Conservation (phyloP, 441 rosid species). For the Capsella rubella region DNA sequence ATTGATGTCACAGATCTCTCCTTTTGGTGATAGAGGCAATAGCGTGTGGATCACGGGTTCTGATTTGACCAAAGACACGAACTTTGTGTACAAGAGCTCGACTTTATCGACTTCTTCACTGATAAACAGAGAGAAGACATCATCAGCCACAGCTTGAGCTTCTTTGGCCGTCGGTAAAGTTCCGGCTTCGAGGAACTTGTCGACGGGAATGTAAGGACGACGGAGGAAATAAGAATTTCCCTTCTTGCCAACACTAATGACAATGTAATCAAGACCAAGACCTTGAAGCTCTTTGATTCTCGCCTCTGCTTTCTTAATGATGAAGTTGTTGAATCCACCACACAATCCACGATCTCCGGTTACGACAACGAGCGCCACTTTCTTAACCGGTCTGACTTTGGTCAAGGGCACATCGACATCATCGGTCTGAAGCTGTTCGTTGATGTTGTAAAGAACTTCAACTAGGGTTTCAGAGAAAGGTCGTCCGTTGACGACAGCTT, state of each 20-base stretch:
- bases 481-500: conserved; percentile 87
- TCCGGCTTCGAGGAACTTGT: conserved; percentile 65
- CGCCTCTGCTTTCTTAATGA: conserved; percentile 75
- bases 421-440: conserved; percentile 82
- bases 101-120: conserved; percentile 94
- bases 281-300: conserved; percentile 73
- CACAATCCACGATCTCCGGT: conserved; percentile 94
- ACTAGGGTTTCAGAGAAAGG: conserved; percentile 92
- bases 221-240: conserved; percentile 80
- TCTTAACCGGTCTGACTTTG: conserved; percentile 83
- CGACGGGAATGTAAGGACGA: conserved; percentile 79
- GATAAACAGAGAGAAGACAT: conserved; percentile 86
- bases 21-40: conserved; percentile 87
- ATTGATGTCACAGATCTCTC: conserved; percentile 84
- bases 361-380: conserved; percentile 83
- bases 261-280: conserved; percentile 71
- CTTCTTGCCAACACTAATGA: conserved; percentile 92
- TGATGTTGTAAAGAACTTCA: conserved; percentile 86
- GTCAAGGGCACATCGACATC: conserved; percentile 86
- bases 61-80: conserved; percentile 85
- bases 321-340: conserved; percentile 73
- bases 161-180: conserved; percentile 85
- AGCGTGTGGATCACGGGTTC: conserved; percentile 92
- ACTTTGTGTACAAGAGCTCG: conserved; percentile 91
- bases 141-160: conserved; percentile 92